Base-by-base conservation (phyloP, 305 asterid species). In the Fraxinus baroniana region DNA sequence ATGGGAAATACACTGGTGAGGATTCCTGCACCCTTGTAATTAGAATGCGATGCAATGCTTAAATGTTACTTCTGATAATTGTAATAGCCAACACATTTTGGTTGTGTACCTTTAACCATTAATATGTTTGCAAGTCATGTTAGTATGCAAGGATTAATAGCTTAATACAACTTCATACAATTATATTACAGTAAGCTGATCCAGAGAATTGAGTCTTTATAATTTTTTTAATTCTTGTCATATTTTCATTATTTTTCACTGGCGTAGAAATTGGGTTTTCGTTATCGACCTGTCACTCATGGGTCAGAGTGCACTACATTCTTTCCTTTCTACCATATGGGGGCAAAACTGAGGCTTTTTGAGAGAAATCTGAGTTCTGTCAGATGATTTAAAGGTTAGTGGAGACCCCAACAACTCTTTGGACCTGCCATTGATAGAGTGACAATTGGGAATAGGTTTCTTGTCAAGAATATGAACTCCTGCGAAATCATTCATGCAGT, bases 1-100 rank as follows among this genome's bases (percentile, higher is more conserved):
- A 96, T 80, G 98, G 95, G 89, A 94, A 89, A 86, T 93, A 96
- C 91, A 94, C 97, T 30, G 99, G 99, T 96, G 49, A 90, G 94
- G 15, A 15, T 76, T 79, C 85, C 80, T 74, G 83, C 83, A 68
- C 64, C 55, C n/a, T 66, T 77, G 83, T 77, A 83, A 24, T 75
- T 30, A 83, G 13, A 52, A 35, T 78, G 82, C 62, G 24, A 15
- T 73, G 55, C 37, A 12, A 12, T 44, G n/a, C 55, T 79, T 46
- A 76, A 73, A 15, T 13, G 62, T 36, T 62, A 60, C 75, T 64
- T 76, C 8, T 68, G 46, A 46, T 64, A 30, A 37, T 76, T 60
- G 80, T 57, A 35, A 32, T 68, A 70, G 64, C 30, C 74, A 52
- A 49, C 49, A 9, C 22, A 33, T 71, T 71, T 71, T 71, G 44